phyloP scores from a whole-genome alignment of 805 yeast species.

The Tetrapisispora namnaoensis region DNA sequence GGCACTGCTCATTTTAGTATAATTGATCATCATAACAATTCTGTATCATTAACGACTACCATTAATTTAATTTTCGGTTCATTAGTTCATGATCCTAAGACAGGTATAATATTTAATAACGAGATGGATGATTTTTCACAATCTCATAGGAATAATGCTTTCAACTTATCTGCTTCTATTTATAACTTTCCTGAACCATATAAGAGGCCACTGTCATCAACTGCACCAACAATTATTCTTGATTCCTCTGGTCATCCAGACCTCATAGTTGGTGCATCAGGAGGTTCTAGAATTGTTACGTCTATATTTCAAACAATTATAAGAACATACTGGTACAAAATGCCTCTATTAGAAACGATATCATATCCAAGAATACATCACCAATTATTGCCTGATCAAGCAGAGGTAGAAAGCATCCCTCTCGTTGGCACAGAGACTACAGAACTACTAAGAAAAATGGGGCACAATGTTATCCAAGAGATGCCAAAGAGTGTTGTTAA shows the following conservation, averaged over 20 bases:
- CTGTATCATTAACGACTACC: constrained; percentile 83
- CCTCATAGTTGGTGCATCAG: constrained; percentile 82
- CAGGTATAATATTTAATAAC: constrained; percentile 78
- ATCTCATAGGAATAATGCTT: constrained; percentile 61
- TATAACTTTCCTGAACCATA: constrained; percentile 68
- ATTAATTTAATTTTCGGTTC: constrained; percentile 80
- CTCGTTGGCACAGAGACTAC: constrained; percentile 37
- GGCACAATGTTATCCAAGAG: constrained; percentile 38
- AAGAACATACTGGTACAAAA: constrained; percentile 47
- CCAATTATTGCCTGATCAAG: constrained; percentile 68
- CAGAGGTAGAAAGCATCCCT: constrained; percentile 45
- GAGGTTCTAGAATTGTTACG: constrained; percentile 82
- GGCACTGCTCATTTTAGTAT: constrained; percentile 88
- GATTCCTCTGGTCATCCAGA: constrained; percentile 42
- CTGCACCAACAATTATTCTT: constrained; percentile 64
- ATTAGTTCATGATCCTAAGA: constrained; percentile 62
- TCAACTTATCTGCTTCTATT: constrained; percentile 70
- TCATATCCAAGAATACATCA: constrained; percentile 83
- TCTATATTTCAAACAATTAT: constrained; percentile 74
- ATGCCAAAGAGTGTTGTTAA: constrained; percentile 49
- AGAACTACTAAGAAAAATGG: constrained; percentile 32
- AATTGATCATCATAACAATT: constrained; percentile 63
- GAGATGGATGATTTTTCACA: constrained; percentile 93
- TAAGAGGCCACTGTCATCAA: constrained; percentile 78
- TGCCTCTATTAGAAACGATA: constrained; percentile 56